Percentiles rank a stretch among this genome's conserved stretches.
Evolutionary conservation across 2,329 filamentous ascomycete genomes (phyloP).

Genomic region (Scedosporium aurantiacum): DNA sequence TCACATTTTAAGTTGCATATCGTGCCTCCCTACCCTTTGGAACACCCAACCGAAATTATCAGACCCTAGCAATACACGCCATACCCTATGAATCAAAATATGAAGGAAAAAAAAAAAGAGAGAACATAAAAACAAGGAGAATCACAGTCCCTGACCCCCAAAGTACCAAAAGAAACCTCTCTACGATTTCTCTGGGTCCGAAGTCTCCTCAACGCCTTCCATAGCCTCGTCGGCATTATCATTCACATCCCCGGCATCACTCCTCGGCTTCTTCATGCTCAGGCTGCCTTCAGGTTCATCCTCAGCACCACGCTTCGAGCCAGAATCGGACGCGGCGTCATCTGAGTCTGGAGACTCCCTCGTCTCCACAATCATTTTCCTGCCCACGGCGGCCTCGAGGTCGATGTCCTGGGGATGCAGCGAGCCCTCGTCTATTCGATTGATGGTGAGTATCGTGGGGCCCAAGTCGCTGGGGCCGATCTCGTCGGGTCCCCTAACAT

Average conservation of each 20-base stretch:
- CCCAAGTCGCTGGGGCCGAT: conserved; percentile 84
- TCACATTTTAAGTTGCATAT: neutral
- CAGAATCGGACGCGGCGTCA: conserved; percentile 16
- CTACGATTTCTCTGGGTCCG: conserved; percentile 7
- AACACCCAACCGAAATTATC: neutral
- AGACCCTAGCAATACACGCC: neutral
- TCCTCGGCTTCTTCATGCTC: conserved; percentile 38
- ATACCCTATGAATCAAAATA: neutral
- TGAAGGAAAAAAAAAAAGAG: neutral
- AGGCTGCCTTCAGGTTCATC: conserved; percentile 29
- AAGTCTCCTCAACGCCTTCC: conserved; percentile 9
- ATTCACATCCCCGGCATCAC: conserved; percentile 18
- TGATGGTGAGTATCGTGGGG: conserved; percentile 22
- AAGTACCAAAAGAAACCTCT: neutral
- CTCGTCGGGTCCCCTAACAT: conserved; percentile 73
- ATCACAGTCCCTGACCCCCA: neutral
- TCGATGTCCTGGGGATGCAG: too few species aligned
- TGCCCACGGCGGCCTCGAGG: conserved; percentile 29
- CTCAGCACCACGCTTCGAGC: conserved; percentile 46
- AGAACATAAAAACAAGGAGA: too few species aligned
- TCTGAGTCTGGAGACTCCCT: conserved; percentile 8
- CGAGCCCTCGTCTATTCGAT: too few species aligned
- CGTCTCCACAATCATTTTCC: conserved; percentile 20
- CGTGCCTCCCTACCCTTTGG: too few species aligned
- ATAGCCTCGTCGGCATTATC: conserved; percentile 1